Conservation (phyloP, 169 alveolate genomes). For the Theileria annulata region DNA sequence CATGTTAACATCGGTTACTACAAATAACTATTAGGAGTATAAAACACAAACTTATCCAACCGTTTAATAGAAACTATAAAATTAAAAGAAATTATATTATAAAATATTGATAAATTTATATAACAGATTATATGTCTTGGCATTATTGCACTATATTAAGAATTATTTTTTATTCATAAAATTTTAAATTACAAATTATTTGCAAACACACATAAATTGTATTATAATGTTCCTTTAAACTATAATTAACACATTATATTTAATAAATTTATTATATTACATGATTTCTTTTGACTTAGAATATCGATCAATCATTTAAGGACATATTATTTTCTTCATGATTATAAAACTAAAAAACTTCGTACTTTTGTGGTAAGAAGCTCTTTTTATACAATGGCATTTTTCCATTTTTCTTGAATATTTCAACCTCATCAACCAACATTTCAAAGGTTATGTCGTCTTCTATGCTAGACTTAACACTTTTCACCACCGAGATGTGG, state of each 20-base stretch:
- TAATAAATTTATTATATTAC: not conserved
- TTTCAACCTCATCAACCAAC: slow-evolving; percentile 69
- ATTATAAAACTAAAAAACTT: not conserved
- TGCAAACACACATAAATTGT: no score
- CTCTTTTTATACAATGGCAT: slow-evolving; percentile 63
- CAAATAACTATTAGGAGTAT: not conserved
- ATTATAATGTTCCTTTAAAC: no score
- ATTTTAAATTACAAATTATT: not conserved
- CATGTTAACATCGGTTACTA: not conserved
- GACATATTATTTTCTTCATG: not conserved
- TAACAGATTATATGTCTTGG: not conserved
- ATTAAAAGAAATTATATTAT: not conserved
- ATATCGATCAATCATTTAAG: not conserved
- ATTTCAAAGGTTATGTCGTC: slow-evolving; percentile 82
- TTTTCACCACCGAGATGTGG: slow-evolving; percentile 73
- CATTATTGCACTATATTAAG: not conserved
- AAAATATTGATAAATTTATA: not conserved
- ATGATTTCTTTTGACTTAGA: not conserved
- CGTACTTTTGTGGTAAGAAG: slow-evolving; percentile 49
- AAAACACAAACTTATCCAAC: not conserved
- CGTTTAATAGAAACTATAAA: not conserved
- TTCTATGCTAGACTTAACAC: slow-evolving; percentile 80
- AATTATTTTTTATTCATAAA: not conserved
- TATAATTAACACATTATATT: no score
- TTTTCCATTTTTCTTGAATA: slow-evolving; percentile 53